Evolutionary conservation across 352 stramenopile genomes (phyloP), one percentile per base, ranked within the genome.

Genomic region (Pythium pyrilobum): DNA sequence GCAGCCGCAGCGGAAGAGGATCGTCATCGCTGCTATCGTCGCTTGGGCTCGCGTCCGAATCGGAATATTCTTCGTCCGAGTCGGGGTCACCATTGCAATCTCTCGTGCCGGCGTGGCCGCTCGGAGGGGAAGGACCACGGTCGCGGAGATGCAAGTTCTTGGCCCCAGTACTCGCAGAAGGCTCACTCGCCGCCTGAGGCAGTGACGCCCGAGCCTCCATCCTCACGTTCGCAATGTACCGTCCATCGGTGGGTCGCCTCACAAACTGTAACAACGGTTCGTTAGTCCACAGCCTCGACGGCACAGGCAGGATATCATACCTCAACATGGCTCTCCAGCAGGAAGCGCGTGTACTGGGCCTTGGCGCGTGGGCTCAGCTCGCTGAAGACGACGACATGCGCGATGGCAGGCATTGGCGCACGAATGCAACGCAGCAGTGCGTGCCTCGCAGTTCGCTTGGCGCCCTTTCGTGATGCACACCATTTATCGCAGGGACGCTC

Each of bases 321-420:
- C 65, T 85, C 68, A 11, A 87, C 66, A 24, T 86, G 55, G 50
- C 85, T 67, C 31, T 87, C 75, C 2, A 91, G 56, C 31, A 91
- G 59, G 23, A 91, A 87, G 15, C 71, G 74, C 13, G 80, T 81
- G 67, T 91, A 91, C 18, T 79, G 68, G 29, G 77, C 71, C 52
- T 73, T 74, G 18, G 71, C 69, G 16, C 65, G 56, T 0, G 80
- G 80, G 20, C 62, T 89, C 23, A 91, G 62, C 51, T 91, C 80
- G 7, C 64, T 59, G 52, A 86, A 87, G 18, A 89, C 67, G 20
- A 91, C 68, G 13, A 87, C 67, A 25, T 83, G 69, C 21, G 15
- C 23, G 24, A 34, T n/a, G 12, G 23, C 15, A 12, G 7, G 24
- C 5, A 48, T 21, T 21, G 41, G 34, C 6, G 8, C 3, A 48